These are phyloP conservation scores for Bremia lactucae DNA, from an alignment of 352 stramenopile genomes.

Conservation along the genomic window DNA sequence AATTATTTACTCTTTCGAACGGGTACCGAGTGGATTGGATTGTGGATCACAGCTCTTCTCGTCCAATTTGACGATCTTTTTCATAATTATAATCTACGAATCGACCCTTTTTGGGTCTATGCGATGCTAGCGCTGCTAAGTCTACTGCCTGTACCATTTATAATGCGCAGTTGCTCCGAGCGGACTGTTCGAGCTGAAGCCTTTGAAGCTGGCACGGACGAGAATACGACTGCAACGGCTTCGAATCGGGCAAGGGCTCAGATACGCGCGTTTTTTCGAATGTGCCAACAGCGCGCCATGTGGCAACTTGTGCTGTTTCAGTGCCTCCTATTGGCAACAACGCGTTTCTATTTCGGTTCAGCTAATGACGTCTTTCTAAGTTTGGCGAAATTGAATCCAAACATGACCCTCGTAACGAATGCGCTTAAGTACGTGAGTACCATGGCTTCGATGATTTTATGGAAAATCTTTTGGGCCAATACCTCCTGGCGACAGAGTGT, in stretches of 20 bases:
- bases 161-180: constrained; percentile 52
- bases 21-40: constrained; percentile 33
- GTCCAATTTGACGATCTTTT: constrained; percentile 27
- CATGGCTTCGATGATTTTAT: constrained; percentile 46
- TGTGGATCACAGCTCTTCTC: constrained; percentile 38
- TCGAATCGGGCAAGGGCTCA: constrained; percentile 8
- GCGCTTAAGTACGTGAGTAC: constrained; percentile 43
- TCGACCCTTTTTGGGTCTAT: constrained; percentile 46
- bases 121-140: constrained; percentile 37
- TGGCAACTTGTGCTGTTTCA: constrained; percentile 73
- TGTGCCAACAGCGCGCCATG: constrained; percentile 63
- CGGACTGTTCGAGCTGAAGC: constrained; percentile 26
- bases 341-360: constrained; percentile 44
- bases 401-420: constrained; percentile 34
- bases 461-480: constrained; percentile 40
- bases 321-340: constrained; percentile 39
- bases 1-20: constrained; percentile 62
- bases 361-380: constrained; percentile 29
- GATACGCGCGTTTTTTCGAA: constrained; percentile 38
- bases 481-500: constrained; percentile 29
- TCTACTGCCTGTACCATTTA: constrained; percentile 48
- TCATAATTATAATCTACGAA: constrained; percentile 35
- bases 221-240: constrained; percentile 10
- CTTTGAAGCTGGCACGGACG: constrained; percentile 17
- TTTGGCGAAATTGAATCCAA: constrained; percentile 25